Percentiles rank a stretch among this genome's conserved stretches.
Conservation (phyloP, 208 protist genomes). For the Acanthamoeba triangularis region DNA sequence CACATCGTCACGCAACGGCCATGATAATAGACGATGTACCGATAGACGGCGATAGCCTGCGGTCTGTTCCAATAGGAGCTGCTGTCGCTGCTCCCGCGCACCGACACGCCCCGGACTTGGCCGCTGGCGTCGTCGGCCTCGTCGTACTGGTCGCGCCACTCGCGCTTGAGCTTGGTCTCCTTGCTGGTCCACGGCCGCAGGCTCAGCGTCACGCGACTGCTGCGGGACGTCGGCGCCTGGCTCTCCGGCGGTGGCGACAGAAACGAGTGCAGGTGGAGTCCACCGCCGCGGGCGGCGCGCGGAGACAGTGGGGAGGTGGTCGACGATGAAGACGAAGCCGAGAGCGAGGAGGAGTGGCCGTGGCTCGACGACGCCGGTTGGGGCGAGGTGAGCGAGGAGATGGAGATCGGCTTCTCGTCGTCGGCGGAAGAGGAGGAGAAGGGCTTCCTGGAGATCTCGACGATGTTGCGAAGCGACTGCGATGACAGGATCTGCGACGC, state of each 20-base stretch:
- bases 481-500: background rate
- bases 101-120: background rate
- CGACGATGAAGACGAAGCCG: background rate
- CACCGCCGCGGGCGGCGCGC: background rate
- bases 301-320: background rate
- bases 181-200: no score
- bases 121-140: background rate
- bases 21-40: background rate
- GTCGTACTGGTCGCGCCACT: background rate
- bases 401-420: background rate
- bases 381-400: background rate
- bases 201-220: background rate
- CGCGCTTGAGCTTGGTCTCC: constrained; percentile 3
- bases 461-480: background rate
- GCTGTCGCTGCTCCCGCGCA: background rate
- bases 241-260: background rate
- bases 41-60: constrained; percentile 7
- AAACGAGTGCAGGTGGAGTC: background rate
- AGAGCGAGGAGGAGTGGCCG: no score
- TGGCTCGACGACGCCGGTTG: background rate
- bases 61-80: constrained; percentile 1
- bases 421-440: background rate
- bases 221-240: background rate
- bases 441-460: background rate
- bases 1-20: background rate